phyloP scores from a whole-genome alignment of 805 yeast genomes.

The Barnettozyma sucrosica region DNA sequence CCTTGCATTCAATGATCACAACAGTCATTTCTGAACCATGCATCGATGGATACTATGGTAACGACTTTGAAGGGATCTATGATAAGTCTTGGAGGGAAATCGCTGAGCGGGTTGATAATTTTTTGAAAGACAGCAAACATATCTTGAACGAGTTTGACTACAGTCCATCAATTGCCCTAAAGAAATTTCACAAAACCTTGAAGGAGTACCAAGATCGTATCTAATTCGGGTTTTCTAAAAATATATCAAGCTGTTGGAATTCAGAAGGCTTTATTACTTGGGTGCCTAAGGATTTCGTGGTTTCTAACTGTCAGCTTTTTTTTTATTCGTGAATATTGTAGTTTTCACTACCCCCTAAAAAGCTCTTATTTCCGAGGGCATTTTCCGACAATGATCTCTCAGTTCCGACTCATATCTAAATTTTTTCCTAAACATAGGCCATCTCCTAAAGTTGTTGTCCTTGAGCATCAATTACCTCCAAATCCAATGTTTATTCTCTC shows the following conservation, averaged over 20 bases:
- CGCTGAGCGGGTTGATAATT: neutral
- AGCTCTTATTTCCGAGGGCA: neutral
- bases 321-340: too few relatives aligned
- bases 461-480: neutral
- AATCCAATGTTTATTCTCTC: slow-evolving; percentile 75
- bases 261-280: too few relatives aligned
- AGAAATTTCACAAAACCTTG: neutral
- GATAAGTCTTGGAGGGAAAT: neutral
- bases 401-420: neutral
- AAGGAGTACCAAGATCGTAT: neutral
- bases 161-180: neutral
- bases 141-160: neutral
- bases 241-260: too few relatives aligned
- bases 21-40: slow-evolving; percentile 22
- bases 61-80: neutral
- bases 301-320: too few relatives aligned
- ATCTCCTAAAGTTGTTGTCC: neutral
- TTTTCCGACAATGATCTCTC: neutral
- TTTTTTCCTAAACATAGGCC: neutral
- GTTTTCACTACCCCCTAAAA: neutral
- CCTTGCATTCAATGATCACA: slow-evolving; percentile 18
- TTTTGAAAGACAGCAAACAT: neutral
- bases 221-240: too few relatives aligned
- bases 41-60: slow-evolving; percentile 11
- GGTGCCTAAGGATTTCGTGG: too few relatives aligned